These are phyloP conservation scores for Aspergillus spinulosporus DNA, from an alignment of 2,329 filamentous ascomycete species.

Conservation along the genomic window DNA sequence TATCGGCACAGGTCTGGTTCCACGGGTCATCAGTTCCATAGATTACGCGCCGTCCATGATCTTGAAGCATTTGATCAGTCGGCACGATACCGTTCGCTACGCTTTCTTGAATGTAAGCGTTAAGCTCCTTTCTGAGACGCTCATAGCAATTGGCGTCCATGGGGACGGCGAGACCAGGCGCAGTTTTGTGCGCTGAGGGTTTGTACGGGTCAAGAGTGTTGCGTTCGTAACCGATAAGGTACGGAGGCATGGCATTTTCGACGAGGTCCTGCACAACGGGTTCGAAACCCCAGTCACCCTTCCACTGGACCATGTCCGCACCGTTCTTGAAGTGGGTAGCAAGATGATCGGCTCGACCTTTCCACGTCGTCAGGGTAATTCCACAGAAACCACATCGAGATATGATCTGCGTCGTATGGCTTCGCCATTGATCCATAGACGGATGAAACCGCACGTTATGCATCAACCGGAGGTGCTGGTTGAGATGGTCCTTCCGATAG, in stretches of 20 bases:
- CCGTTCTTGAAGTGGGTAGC: slow-evolving; percentile 55
- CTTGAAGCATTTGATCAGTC: not conserved
- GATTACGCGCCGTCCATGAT: not conserved
- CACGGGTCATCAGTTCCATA: not conserved
- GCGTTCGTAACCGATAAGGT: slow-evolving; percentile 11
- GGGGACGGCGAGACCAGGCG: not conserved
- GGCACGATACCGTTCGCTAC: not conserved
- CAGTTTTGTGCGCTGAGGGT: not conserved
- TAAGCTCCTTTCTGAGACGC: not conserved
- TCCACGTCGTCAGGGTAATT: slow-evolving; percentile 50
- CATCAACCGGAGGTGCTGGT: slow-evolving; percentile 55
- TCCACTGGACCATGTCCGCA: slow-evolving; percentile 54
- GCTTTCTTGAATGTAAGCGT: not conserved
- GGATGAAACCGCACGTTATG: slow-evolving; percentile 44
- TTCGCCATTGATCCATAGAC: slow-evolving; percentile 18
- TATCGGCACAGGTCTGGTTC: not conserved
- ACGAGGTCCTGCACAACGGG: slow-evolving; percentile 20
- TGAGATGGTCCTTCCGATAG: slow-evolving; percentile 56
- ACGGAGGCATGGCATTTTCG: slow-evolving; percentile 21
- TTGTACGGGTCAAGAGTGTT: not conserved
- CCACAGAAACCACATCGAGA: slow-evolving; percentile 55
- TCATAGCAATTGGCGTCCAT: not conserved
- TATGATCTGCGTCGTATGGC: slow-evolving; percentile 43
- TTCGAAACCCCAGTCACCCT: slow-evolving; percentile 51
- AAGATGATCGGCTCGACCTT: slow-evolving; percentile 53